Evolutionary conservation across 495 filamentous ascomycete species (phyloP).

Genomic region (Lasiosphaeria ovina): DNA sequence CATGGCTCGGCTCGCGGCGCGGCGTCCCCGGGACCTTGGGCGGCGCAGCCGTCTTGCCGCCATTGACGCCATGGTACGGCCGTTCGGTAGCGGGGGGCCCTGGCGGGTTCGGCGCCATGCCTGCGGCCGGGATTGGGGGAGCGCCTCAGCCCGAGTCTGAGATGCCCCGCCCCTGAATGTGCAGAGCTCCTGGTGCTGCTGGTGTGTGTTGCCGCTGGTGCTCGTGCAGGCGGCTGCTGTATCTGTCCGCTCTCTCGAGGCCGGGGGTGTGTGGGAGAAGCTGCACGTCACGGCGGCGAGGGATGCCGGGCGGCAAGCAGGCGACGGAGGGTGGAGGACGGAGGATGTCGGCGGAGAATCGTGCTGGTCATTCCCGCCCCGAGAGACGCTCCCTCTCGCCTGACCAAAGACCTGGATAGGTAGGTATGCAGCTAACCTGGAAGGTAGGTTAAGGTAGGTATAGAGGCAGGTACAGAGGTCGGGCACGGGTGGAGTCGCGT

Average conservation of each 20-base stretch:
- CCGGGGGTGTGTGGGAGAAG: not conserved
- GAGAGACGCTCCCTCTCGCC: slow-evolving; percentile 6
- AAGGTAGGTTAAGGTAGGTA: too few species aligned
- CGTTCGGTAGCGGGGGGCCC: slow-evolving; percentile 25
- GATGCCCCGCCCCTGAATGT: slow-evolving; percentile 1
- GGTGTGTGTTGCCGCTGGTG: not conserved
- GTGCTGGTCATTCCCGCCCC: slow-evolving; percentile 17
- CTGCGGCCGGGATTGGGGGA: slow-evolving; percentile 9
- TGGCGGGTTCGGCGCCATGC: slow-evolving; percentile 16
- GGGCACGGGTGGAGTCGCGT: not conserved
- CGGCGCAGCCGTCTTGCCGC: slow-evolving; percentile 23
- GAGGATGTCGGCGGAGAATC: slow-evolving; percentile 6
- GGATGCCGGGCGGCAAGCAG: not conserved
- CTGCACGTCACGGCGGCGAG: not conserved
- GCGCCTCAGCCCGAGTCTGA: slow-evolving; percentile 6
- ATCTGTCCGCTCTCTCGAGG: not conserved
- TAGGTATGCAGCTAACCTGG: not conserved
- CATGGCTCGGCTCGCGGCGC: slow-evolving; percentile 31
- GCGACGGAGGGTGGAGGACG: not conserved
- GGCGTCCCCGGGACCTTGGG: slow-evolving; percentile 34
- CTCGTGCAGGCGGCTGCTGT: not conserved
- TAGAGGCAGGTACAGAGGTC: too few species aligned
- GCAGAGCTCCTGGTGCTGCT: slow-evolving; percentile 3
- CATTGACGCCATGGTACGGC: slow-evolving; percentile 32
- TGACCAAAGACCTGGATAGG: not conserved